Percentiles rank a stretch among this genome's conserved stretches.
phyloP scores from a whole-genome alignment of 306 rosid genomes.

The Casuarina glauca region DNA sequence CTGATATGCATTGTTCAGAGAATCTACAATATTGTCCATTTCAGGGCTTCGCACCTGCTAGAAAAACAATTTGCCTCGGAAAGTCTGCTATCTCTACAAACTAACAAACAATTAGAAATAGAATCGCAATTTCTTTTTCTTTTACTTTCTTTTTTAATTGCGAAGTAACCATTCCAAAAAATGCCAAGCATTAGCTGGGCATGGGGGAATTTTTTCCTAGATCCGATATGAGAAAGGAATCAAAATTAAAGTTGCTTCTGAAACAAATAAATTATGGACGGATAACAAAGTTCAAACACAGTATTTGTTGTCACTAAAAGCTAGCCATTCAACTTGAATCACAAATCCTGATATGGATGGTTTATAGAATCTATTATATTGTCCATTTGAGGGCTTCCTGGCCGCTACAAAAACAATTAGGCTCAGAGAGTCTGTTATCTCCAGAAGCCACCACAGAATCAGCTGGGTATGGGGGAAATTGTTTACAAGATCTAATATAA shows the following conservation, averaged over 20 bases:
- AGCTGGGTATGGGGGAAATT: no score
- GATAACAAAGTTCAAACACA: not conserved
- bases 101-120: not conserved
- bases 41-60: conserved; percentile 8
- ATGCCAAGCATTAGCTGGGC: not conserved
- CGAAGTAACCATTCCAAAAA: not conserved
- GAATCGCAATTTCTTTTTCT: not conserved
- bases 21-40: conserved; percentile 71
- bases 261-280: not conserved
- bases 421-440: no score
- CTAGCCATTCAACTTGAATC: not conserved
- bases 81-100: no score
- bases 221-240: not conserved
- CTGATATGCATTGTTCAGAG: conserved; percentile 63
- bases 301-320: not conserved
- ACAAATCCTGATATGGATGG: not conserved
- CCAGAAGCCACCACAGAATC: no score
- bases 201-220: not conserved
- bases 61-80: not conserved
- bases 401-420: no score
- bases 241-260: not conserved
- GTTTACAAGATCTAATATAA: no score
- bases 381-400: no score
- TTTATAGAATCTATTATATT: no score
- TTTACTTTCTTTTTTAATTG: no score